Percentiles rank a stretch among this genome's conserved stretches.
phyloP scores from a whole-genome alignment of 2,329 filamentous ascomycete species.

The Ascocoryne sarcoides region DNA sequence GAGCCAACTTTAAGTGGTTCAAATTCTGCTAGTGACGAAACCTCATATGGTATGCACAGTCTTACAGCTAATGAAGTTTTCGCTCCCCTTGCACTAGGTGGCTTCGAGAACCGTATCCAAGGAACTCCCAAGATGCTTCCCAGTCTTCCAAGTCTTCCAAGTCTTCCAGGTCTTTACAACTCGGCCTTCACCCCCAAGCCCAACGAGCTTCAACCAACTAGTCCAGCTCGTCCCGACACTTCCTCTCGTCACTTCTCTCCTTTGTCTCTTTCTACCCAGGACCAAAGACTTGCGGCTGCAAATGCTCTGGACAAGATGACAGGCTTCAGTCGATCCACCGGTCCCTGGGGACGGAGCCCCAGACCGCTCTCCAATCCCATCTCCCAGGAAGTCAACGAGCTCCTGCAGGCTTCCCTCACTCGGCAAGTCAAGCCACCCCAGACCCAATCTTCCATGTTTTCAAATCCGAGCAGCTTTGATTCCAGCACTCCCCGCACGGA shows the following conservation, averaged over 20 bases:
- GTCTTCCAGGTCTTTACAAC: conserved; percentile 36
- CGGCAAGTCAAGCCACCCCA: conserved; percentile 18
- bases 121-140: conserved; percentile 25
- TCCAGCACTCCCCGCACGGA: conserved; percentile 32
- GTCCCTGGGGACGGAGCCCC: conserved; percentile 11
- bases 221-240: conserved; percentile 29
- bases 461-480: conserved; percentile 43
- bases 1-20: conserved; percentile 24
- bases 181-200: conserved; percentile 36
- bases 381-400: conserved; percentile 14
- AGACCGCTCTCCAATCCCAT: conserved; percentile 6
- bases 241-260: conserved; percentile 25
- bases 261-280: conserved; percentile 19
- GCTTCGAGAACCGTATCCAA: conserved; percentile 28
- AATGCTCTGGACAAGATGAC: conserved; percentile 21
- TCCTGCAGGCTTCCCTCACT: conserved; percentile 19
- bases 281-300: conserved; percentile 18
- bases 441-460: conserved; percentile 32
- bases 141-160: conserved; percentile 33
- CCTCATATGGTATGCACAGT: conserved; percentile 48
- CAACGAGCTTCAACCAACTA: conserved; percentile 31
- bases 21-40: conserved; percentile 31
- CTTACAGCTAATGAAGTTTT: conserved; percentile 35
- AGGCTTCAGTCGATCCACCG: conserved; percentile 6
- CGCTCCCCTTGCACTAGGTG: conserved; percentile 31